Conservation (phyloP, 2,329 filamentous ascomycete genomes). For the Colletotrichum aenigma region DNA sequence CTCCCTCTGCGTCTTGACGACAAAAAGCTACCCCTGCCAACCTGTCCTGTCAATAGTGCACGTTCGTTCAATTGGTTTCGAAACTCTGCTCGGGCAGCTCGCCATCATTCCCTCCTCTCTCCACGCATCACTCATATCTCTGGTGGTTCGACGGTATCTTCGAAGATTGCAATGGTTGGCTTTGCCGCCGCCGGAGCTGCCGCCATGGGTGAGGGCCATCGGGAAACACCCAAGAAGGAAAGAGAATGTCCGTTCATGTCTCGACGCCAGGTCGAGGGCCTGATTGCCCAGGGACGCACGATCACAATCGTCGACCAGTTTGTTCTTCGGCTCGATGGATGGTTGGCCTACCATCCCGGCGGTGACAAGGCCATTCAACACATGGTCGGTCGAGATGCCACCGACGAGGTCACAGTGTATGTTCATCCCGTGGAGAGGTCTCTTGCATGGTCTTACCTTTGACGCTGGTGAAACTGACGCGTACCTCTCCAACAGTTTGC, state of each 20-base stretch:
- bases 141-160: not conserved
- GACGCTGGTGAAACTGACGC: not conserved
- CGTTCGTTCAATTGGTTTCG: not conserved
- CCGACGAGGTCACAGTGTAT: conserved; percentile 91
- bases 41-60: not conserved
- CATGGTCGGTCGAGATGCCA: conserved; percentile 93
- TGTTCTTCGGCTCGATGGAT: conserved; percentile 87
- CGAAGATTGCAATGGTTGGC: not conserved
- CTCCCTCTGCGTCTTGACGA: not conserved
- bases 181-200: not conserved
- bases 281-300: conserved; percentile 81
- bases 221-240: not conserved
- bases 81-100: not conserved
- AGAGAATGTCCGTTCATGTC: conserved; percentile 12
- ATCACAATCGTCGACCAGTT: conserved; percentile 82
- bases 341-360: conserved; percentile 89
- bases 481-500: conserved; percentile 60
- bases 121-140: not conserved
- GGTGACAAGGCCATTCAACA: conserved; percentile 90
- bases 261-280: conserved; percentile 68
- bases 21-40: not conserved
- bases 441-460: not conserved
- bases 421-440: conserved; percentile 34
- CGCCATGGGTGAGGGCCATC: not conserved
- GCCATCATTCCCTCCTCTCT: not conserved